Conservation (phyloP, 2,329 filamentous ascomycete genomes). For the Sordariomycetes sp. region DNA sequence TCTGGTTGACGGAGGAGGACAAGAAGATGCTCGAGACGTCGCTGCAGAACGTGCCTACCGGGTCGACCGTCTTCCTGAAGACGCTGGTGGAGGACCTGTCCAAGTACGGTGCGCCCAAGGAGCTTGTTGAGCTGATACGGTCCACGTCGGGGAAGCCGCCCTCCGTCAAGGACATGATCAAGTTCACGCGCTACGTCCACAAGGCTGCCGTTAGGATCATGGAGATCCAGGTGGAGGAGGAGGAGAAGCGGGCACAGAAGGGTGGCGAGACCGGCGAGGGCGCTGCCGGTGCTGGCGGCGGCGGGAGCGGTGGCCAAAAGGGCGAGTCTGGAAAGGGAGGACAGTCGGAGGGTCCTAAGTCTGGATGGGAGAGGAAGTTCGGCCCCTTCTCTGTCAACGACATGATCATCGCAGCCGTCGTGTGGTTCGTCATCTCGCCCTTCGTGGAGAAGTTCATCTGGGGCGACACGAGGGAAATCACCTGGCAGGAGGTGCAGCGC, state of each 20-base stretch:
- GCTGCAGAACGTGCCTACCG: constrained; percentile 46
- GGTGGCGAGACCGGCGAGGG: constrained; percentile 12
- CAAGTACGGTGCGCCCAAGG: constrained; percentile 54
- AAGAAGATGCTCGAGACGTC: constrained; percentile 42
- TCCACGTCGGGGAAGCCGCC: neutral
- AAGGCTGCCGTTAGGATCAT: constrained; percentile 7
- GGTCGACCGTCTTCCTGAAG: constrained; percentile 46
- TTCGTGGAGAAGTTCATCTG: constrained; percentile 27
- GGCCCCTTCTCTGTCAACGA: constrained; percentile 19
- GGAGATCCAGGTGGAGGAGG: constrained; percentile 6
- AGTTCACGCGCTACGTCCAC: constrained; percentile 6
- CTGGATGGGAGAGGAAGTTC: constrained; percentile 17
- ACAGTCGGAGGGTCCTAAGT: constrained; percentile 22
- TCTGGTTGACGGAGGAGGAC: constrained; percentile 30
- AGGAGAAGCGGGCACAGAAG: constrained; percentile 8
- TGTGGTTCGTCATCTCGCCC: constrained; percentile 22
- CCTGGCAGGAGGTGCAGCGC: constrained; percentile 90
- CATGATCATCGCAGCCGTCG: constrained; percentile 40
- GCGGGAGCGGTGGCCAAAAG: constrained; percentile 5
- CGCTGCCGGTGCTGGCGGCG: constrained; percentile 4
- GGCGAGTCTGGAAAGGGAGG: constrained; percentile 12
- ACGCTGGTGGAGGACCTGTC: constrained; percentile 49
- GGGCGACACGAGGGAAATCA: constrained; percentile 56
- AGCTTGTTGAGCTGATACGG: constrained; percentile 36
- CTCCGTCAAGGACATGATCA: constrained; percentile 4